Base-by-base conservation (phyloP, 2,329 filamentous ascomycete genomes). In the Shiraia sp. region DNA sequence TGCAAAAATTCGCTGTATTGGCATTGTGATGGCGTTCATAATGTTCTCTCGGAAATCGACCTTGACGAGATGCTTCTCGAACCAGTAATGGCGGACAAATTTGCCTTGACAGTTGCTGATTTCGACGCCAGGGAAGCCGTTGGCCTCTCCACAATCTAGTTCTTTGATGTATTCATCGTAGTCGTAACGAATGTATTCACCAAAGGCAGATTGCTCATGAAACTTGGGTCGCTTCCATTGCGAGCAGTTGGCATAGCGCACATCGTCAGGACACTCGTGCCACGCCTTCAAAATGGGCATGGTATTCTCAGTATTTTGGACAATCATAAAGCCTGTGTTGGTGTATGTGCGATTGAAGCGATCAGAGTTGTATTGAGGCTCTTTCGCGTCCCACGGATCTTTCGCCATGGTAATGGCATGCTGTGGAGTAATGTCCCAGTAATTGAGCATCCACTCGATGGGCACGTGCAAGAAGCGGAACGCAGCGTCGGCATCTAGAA, bases 241-340 rank as follows among this genome's bases (percentile, higher is more conserved):
- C 16, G 63, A 66, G 61, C 68, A 71, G 42, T 59, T 60, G 32
- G 52, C 44, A 39, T 70, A 71, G 17, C 61, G 58, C 10, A 52
- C 52, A 35, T 69, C 61, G 7, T 68, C 63, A 2, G 68, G 67
- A 36, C 68, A 71, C 39, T 68, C 50, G 60, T 68, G 65, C 77
- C 77, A 79, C 31, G 74, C 75, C 44, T 74, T 70, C 27, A 79
- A 65, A 25, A 80, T 76, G 23, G 74, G 66, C 48, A 72, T 72
- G 1, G 75, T 76, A 48, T 70, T 71, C 12, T 69, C 58, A 51
- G 75, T 75, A 59, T 78, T 77, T 62, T 79, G 77, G 3, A 76
- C 72, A 27, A 79, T 63, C 58, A 79, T 77, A 66, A 79, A 79
- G 13, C 77, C 77, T 1, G 77, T 77, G 65, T 79, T 79, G 53